Evolutionary conservation across 352 stramenopile genomes (phyloP), one percentile per base, ranked within the genome.

Genomic region (Phytophthora pluvialis): DNA sequence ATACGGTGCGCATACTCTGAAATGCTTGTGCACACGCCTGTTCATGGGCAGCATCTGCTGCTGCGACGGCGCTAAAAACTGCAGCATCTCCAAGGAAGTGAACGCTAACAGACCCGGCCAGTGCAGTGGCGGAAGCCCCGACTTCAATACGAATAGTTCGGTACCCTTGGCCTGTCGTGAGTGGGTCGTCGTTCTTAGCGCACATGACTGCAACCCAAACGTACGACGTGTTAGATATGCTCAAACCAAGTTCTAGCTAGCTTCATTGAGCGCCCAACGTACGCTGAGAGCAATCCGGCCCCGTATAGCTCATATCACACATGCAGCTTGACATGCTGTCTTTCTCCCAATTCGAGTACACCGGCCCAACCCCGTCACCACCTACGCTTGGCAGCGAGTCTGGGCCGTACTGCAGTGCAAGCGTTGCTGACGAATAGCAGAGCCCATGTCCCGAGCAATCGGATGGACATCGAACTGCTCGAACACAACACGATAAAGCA

Each of bases 271-370:
- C 1, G 9, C 9, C 18, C 1, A 18, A 70, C 83, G 56, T 70
- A 92, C 86, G 59, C 25, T 81, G 78, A n/a, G 86, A 91, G 62
- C 90, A 97, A 45, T 97, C 90, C 3, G 88, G 80, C 7, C 89
- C 89, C 0, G 76, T 83, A 67, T 88, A 97, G 5, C 90, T 89
- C 49, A 72, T 79, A 64, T 97, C 90, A 56, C 90, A 97, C 50
- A 90, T 75, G 60, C 90, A 97, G 6, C 71, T 67, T 4, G 78
- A 86, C 55, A 94, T 81, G 54, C 73, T 87, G 55, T 93, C 70
- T 28, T 84, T 91, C 52, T 97, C 89, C 89, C 89, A 97, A 67
- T 97, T 97, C 0, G 73, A 73, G 58, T 97, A 97, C 32, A 60
- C 64, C 3, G 75, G 81, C 1, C 80, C 86, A 11, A 81, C 36